Base-by-base conservation (phyloP, 2,329 filamentous ascomycete genomes). In the Aspergillus versicolor region DNA sequence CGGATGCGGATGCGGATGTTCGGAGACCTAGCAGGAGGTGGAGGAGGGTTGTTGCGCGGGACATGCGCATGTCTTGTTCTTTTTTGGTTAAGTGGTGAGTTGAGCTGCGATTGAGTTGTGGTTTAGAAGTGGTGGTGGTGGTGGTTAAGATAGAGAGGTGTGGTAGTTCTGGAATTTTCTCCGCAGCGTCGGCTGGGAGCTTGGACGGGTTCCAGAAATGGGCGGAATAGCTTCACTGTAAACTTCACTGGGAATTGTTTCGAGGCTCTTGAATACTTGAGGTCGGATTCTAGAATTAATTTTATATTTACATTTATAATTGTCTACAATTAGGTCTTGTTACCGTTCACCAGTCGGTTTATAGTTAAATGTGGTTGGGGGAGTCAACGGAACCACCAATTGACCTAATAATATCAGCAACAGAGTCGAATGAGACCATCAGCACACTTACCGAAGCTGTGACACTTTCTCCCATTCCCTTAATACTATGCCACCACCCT, bases 401-500 rank as follows among this genome's bases (percentile, higher is more conserved):
- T 30, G 9, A 34, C 7, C 41, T 52, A 52, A 30, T 88, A 82
- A 61, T 91, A 92, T 89, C 89, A 92, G 89, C 89, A 92, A 67
- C 27, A 30, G 8, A 27, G 27, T 30, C 9, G 2, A 30, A 78
- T 79, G 22, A 67, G 52, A 64, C 38, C 59, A 7, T 46, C 5
- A 43, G 11, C 22, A 32, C 22, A 74, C 78, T 70, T 64, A 85
- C 84, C 56, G 84, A 86, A 60, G 80, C 84, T 53, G 82, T 87
- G 51, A 86, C 79, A 21, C 81, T 79, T 54, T 77, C 65, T 1
- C 83, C 85, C 45, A 81, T 66, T 40, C 90, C 89, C 68, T 83
- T 86, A 54, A 95, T 84, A 69, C 88, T 90, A 80, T 95, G 91
- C 91, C 91, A 95, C 90, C 90, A 94, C 1, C 89, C 89, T 58